Conservation (phyloP, 441 rosid species). For the Eruca vesicaria region DNA sequence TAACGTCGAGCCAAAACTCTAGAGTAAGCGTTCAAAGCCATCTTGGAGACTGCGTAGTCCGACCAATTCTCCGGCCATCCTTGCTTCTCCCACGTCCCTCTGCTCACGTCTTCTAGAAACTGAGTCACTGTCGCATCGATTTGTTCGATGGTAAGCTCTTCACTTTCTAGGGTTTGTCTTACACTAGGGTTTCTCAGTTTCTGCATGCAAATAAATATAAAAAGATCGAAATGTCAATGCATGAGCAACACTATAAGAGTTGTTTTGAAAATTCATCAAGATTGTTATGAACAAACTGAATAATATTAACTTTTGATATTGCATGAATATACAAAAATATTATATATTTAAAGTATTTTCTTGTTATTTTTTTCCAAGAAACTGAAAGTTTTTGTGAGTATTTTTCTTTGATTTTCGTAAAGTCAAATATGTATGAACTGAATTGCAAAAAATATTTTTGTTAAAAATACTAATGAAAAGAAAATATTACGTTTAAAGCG, state of each 20-base stretch:
- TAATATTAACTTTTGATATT: neutral
- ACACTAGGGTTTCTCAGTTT: conserved; percentile 59
- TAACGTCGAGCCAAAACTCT: conserved; percentile 56
- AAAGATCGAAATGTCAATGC: neutral
- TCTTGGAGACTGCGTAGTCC: conserved; percentile 81
- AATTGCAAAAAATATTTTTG: neutral
- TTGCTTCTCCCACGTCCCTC: conserved; percentile 59
- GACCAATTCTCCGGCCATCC: conserved; percentile 94
- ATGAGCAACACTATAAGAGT: neutral
- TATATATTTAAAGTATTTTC: neutral
- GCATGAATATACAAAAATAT: neutral
- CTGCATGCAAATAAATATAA: conserved; percentile 38
- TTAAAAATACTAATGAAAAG: neutral
- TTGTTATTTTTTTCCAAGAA: neutral
- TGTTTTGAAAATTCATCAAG: neutral
- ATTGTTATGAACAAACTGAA: neutral
- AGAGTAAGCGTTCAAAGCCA: conserved; percentile 78
- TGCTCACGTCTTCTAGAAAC: conserved; percentile 52
- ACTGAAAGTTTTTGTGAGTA: neutral
- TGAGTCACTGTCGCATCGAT: conserved; percentile 43
- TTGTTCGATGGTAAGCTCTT: conserved; percentile 44
- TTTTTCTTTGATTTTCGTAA: neutral
- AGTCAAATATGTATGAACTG: neutral
- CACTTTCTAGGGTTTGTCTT: conserved; percentile 43
- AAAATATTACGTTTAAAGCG: conserved; percentile 50